A percentile compares a stretch with the other conserved stretches of the same genome.
phyloP scores from a whole-genome alignment of 2,329 filamentous ascomycete species.

The Mariannaea sp. region DNA sequence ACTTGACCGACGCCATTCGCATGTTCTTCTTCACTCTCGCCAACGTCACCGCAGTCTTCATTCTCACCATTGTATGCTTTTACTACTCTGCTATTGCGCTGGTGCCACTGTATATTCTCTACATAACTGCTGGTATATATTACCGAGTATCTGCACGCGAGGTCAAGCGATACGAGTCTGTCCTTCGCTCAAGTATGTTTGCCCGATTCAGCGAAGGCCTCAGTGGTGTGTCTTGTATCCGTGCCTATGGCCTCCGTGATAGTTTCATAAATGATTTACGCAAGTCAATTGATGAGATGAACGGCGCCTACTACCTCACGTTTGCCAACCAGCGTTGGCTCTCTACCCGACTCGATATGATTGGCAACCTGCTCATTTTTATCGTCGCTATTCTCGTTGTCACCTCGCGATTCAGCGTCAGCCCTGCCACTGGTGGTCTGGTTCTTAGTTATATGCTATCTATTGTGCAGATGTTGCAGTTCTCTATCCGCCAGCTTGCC shows the following conservation, averaged over 20 bases:
- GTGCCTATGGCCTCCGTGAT: constrained; percentile 84
- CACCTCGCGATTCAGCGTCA: constrained; percentile 83
- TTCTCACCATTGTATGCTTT: constrained; percentile 89
- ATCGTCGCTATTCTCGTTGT: constrained; percentile 90
- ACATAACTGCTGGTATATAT: constrained; percentile 82
- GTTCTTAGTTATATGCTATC: constrained; percentile 90
- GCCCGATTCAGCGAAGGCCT: constrained; percentile 90
- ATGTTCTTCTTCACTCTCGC: constrained; percentile 88
- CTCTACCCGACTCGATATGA: constrained; percentile 78
- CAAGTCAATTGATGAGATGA: constrained; percentile 83
- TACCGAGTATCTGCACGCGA: constrained; percentile 90
- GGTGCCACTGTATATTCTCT: constrained; percentile 73
- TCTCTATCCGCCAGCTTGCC: constrained; percentile 90
- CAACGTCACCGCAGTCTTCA: constrained; percentile 82
- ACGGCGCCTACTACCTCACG: constrained; percentile 90
- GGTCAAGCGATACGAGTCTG: constrained; percentile 90
- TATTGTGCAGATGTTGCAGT: constrained; percentile 94
- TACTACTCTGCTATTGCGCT: constrained; percentile 76
- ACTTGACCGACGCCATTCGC: constrained; percentile 81
- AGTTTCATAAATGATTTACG: constrained; percentile 74
- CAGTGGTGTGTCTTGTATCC: constrained; percentile 79
- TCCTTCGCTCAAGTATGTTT: constrained; percentile 87
- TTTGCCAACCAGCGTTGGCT: constrained; percentile 96
- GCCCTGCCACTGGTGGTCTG: constrained; percentile 82
- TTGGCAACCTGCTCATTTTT: constrained; percentile 84